phyloP scores from a whole-genome alignment of 2,329 filamentous ascomycete species.

The Curvularia sp. region DNA sequence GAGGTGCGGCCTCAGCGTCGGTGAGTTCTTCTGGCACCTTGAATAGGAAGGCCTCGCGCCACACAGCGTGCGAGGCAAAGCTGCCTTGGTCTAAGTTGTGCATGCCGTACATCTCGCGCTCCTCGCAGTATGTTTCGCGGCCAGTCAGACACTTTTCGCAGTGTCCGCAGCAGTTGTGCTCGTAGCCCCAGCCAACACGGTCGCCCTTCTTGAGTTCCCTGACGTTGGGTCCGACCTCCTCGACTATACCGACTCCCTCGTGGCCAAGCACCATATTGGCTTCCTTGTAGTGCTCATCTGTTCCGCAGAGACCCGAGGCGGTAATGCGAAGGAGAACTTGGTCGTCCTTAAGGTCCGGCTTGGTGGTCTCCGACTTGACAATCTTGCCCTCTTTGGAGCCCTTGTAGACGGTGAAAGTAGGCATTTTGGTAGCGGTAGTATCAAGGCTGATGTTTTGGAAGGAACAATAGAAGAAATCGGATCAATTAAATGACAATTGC shows the following conservation, averaged over 20 bases:
- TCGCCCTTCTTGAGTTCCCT: constrained; percentile 59
- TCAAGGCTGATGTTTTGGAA: not conserved
- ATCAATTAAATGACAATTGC: not conserved
- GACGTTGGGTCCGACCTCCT: constrained; percentile 56
- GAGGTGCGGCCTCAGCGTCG: constrained; percentile 57
- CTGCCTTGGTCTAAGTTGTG: constrained; percentile 57
- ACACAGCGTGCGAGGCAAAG: constrained; percentile 56
- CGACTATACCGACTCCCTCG: constrained; percentile 62
- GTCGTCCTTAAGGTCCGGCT: constrained; percentile 55
- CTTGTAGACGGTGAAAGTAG: constrained; percentile 68
- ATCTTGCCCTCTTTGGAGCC: constrained; percentile 66
- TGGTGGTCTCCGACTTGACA: constrained; percentile 57
- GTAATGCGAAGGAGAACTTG: constrained; percentile 69
- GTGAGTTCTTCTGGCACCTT: constrained; percentile 54
- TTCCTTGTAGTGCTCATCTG: constrained; percentile 57
- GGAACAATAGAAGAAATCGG: not conserved
- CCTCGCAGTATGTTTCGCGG: constrained; percentile 54
- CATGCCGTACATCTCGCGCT: constrained; percentile 54
- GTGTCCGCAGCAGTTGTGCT: constrained; percentile 54
- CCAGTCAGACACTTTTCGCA: constrained; percentile 57
- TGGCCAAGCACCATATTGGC: constrained; percentile 60
- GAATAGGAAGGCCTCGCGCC: constrained; percentile 58
- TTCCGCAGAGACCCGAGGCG: constrained; percentile 72
- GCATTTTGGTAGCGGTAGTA: constrained; percentile 34
- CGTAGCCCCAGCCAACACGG: constrained; percentile 60